These are phyloP conservation scores for Wickerhamomyces strasburgensis DNA, from an alignment of 805 yeast species.

Conservation along the genomic window DNA sequence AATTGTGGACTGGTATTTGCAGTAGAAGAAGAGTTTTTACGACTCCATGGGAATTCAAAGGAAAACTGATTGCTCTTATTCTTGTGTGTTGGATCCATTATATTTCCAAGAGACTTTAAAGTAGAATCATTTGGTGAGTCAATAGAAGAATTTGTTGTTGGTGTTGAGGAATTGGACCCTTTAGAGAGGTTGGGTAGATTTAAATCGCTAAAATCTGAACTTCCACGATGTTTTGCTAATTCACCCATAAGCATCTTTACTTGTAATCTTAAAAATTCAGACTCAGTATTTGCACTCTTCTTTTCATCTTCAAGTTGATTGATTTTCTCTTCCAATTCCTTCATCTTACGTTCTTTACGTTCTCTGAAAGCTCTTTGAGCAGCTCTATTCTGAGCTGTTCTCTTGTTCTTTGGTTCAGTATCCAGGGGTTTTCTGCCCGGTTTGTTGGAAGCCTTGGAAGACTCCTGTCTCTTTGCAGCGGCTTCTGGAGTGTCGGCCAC, in stretches of 20 bases:
- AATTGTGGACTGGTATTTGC: slow-evolving; percentile 5
- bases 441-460: slow-evolving; percentile 33
- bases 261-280: slow-evolving; percentile 69
- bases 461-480: slow-evolving; percentile 21
- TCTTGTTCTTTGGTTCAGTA: slow-evolving; percentile 77
- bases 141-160: slow-evolving; percentile 15
- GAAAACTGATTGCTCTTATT: slow-evolving; percentile 31
- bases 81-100: slow-evolving; percentile 4
- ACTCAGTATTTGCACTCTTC: slow-evolving; percentile 62
- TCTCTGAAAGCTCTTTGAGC: slow-evolving; percentile 98
- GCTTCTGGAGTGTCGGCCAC: slow-evolving; percentile 5
- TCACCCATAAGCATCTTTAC: slow-evolving; percentile 71
- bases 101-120: slow-evolving; percentile 5
- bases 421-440: slow-evolving; percentile 81
- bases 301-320: slow-evolving; percentile 65
- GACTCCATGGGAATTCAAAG: slow-evolving; percentile 53
- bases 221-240: slow-evolving; percentile 53
- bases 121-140: slow-evolving; percentile 16
- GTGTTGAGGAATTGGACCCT: background rate
- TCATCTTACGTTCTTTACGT: slow-evolving; percentile 82
- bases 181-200: slow-evolving; percentile 20
- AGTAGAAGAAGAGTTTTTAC: slow-evolving; percentile 15
- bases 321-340: slow-evolving; percentile 80
- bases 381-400: slow-evolving; percentile 96
- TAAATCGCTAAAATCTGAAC: slow-evolving; percentile 23